phyloP scores from a whole-genome alignment of 345 rosid genomes.

The Salix caprea region DNA sequence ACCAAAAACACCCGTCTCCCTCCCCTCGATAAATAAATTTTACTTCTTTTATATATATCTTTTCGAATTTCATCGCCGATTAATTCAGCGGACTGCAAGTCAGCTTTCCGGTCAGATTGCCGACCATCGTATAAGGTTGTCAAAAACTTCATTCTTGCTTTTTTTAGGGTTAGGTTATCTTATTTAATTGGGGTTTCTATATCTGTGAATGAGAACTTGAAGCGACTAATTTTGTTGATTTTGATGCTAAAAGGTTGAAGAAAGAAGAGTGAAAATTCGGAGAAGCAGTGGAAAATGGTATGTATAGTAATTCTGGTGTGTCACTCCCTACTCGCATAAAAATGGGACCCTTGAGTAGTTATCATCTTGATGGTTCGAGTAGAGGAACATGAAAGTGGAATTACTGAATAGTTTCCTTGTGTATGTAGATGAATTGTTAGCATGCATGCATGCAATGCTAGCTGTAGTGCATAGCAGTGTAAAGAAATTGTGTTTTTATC shows the following conservation, averaged over 20 bases:
- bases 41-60: not conserved
- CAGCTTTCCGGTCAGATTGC: conserved; percentile 11
- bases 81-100: conserved; percentile 12
- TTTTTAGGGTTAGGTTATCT: not conserved
- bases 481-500: not conserved
- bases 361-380: not conserved
- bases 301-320: not conserved
- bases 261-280: not conserved
- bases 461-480: not conserved
- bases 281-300: not conserved
- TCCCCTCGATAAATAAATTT: not conserved
- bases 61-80: not conserved
- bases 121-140: conserved; percentile 26
- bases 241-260: not conserved
- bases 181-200: not conserved
- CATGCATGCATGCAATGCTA: not conserved
- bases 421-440: too few species aligned
- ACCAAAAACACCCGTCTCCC: not conserved
- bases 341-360: not conserved
- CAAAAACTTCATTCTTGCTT: not conserved
- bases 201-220: not conserved
- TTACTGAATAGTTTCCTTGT: not conserved
- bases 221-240: not conserved
- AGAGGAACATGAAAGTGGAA: not conserved
- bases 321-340: not conserved